These are phyloP conservation scores for Fusarium paranaense DNA, from an alignment of 2,329 filamentous ascomycete genomes.

Conservation along the genomic window DNA sequence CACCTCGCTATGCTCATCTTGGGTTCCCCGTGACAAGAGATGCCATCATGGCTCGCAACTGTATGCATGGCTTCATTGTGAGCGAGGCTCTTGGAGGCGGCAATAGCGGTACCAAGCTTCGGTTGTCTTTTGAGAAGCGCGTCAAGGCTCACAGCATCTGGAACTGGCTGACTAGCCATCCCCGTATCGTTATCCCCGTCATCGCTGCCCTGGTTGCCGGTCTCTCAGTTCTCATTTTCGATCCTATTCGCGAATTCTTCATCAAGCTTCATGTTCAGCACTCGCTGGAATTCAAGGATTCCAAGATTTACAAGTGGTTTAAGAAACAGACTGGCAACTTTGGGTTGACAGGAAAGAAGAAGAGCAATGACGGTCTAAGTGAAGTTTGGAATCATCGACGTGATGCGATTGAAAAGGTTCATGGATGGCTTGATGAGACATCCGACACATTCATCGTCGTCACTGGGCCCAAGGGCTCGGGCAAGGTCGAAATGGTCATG, in stretches of 20 bases:
- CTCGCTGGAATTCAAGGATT: conserved; percentile 79
- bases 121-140: conserved; percentile 85
- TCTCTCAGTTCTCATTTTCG: conserved; percentile 88
- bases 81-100: conserved; percentile 78
- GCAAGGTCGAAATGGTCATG: conserved; percentile 88
- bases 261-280: conserved; percentile 88
- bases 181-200: conserved; percentile 86
- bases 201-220: conserved; percentile 84
- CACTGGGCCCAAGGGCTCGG: conserved; percentile 90
- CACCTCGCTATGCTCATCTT: conserved; percentile 83
- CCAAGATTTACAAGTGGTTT: conserved; percentile 82
- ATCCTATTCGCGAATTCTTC: conserved; percentile 93
- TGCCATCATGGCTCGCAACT: conserved; percentile 91
- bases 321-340: conserved; percentile 71
- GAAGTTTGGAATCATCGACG: conserved; percentile 91
- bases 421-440: conserved; percentile 88
- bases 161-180: conserved; percentile 89
- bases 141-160: conserved; percentile 82
- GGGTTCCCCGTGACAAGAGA: conserved; percentile 80
- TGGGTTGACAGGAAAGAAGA: conserved; percentile 67
- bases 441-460: conserved; percentile 94
- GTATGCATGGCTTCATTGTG: conserved; percentile 86
- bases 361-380: conserved; percentile 76
- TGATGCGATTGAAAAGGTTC: conserved; percentile 83
- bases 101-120: conserved; percentile 79